Evolutionary conservation across 164 flowering plant species (phyloP).

Genomic region (Aristolochia californica): DNA sequence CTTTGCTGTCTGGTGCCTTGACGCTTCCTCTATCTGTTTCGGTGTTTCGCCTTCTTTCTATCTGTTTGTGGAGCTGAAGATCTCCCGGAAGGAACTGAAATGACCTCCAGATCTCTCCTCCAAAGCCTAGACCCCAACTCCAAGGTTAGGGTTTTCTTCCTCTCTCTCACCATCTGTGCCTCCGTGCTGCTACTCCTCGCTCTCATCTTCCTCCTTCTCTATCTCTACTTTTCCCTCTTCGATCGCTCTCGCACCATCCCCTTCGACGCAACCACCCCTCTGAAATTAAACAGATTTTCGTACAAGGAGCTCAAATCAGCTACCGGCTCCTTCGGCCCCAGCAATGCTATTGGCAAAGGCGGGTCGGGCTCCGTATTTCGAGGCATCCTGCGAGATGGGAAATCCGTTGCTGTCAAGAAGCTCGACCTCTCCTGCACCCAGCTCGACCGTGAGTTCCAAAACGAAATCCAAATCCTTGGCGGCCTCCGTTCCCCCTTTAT

Average conservation of each 20-base stretch:
- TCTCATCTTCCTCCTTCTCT: conserved; percentile 41
- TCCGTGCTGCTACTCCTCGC: conserved; percentile 30
- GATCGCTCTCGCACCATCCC: conserved; percentile 62
- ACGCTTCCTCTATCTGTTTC: not conserved
- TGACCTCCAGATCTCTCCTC: not conserved
- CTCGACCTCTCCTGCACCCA: conserved; percentile 42
- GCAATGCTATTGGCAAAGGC: conserved; percentile 69
- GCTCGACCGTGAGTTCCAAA: conserved; percentile 74
- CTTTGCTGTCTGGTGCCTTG: not conserved
- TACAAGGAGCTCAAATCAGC: conserved; percentile 71
- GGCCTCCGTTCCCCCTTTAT: conserved; percentile 55
- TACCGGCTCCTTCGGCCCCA: conserved; percentile 42
- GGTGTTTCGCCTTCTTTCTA: not conserved
- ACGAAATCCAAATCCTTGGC: conserved; percentile 79
- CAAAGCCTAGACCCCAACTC: not conserved
- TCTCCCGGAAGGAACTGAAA: not conserved
- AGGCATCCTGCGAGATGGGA: conserved; percentile 64
- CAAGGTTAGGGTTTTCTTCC: conserved; percentile 24
- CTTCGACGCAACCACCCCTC: conserved; percentile 43
- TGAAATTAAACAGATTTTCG: conserved; percentile 49
- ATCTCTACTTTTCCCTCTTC: conserved; percentile 37
- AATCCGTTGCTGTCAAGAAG: conserved; percentile 64
- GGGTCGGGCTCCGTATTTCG: conserved; percentile 77
- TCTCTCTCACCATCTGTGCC: conserved; percentile 45
- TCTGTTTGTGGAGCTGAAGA: not conserved